Evolutionary conservation across 2,329 filamentous ascomycete genomes (phyloP), one percentile per base, ranked within the genome.

Genomic region (Aureobasidium uvarum): DNA sequence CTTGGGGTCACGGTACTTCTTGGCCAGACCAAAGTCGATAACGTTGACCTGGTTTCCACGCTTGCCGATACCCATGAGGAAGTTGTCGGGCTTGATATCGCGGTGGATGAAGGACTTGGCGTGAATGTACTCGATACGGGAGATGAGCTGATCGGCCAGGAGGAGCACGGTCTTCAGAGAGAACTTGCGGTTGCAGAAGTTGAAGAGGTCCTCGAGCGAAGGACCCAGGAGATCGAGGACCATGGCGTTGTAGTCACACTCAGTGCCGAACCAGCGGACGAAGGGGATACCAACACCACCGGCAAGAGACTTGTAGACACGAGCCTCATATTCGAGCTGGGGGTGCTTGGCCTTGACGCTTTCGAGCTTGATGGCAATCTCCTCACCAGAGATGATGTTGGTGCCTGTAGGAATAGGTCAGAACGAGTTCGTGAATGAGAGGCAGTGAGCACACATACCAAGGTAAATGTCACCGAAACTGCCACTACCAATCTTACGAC

Each of bases 201-300:
- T 98, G 91, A 99, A 99, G 39, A 99, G 86, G 77, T 99, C 95
- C 81, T 99, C 95, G 79, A 99, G 82, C 75, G 90, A 95, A 71
- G 95, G 95, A 45, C 95, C 95, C 66, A 99, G 90, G 31, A 99
- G 88, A 76, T 99, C 95, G 70, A 98, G 87, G 62, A 99, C 95
- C 95, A 99, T 98, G 78, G 95, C 95, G 81, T 99, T 98, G 87
- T 99, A 98, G 83, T 98, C 95, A 80, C 94, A 98, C 81, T 99
- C 95, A 67, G 94, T 98, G 72, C 95, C 95, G 80, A 98, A 99
- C 95, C 95, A 99, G 81, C 94, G 92, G 76, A 99, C 95, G 75
- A 98, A 98, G 55, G 95, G 95, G 71, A 99, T 99, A 67, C 95
- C 95, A 72, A 98, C 95, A 78, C 95, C 95, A 71, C 95, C 95